Conservation (phyloP, 495 filamentous ascomycete genomes). For the Penicillium turbatum region DNA sequence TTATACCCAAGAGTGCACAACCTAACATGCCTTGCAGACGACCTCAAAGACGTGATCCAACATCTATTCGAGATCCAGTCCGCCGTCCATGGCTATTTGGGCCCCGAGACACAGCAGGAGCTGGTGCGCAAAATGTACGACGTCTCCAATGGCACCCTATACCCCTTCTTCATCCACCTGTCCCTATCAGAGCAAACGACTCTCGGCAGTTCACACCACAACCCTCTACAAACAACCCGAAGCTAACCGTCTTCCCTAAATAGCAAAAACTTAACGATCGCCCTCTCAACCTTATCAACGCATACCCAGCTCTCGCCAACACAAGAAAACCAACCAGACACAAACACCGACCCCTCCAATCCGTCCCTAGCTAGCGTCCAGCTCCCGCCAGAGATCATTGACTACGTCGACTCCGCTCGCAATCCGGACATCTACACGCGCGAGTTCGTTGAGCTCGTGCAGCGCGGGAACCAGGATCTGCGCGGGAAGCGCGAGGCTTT, state of each 20-base stretch:
- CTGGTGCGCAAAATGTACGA: constrained; percentile 59
- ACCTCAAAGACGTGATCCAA: constrained; percentile 63
- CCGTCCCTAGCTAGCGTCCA: constrained; percentile 45
- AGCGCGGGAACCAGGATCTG: constrained; percentile 76
- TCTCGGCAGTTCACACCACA: neutral
- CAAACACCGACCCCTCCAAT: constrained; percentile 43
- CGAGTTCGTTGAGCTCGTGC: constrained; percentile 90
- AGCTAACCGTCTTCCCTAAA: constrained; percentile 1
- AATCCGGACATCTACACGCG: constrained; percentile 99
- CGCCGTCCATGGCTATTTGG: constrained; percentile 65
- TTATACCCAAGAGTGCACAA: neutral
- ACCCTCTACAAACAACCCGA: neutral
- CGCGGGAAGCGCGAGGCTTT: constrained; percentile 84
- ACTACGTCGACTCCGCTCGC: constrained; percentile 87
- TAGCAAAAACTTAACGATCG: constrained; percentile 44
- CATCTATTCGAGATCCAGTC: constrained; percentile 82
- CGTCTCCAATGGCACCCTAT: constrained; percentile 10
- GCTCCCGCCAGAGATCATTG: constrained; percentile 84
- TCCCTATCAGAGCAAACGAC: neutral
- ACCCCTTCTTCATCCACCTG: constrained; percentile 13
- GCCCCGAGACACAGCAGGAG: constrained; percentile 56
- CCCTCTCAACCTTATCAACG: constrained; percentile 37
- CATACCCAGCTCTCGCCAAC: constrained; percentile 35
- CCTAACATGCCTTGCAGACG: constrained; percentile 27
- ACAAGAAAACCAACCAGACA: constrained; percentile 27